These are phyloP conservation scores for Komagataea norvegica DNA, from an alignment of 1,139 yeast species.

Conservation along the genomic window DNA sequence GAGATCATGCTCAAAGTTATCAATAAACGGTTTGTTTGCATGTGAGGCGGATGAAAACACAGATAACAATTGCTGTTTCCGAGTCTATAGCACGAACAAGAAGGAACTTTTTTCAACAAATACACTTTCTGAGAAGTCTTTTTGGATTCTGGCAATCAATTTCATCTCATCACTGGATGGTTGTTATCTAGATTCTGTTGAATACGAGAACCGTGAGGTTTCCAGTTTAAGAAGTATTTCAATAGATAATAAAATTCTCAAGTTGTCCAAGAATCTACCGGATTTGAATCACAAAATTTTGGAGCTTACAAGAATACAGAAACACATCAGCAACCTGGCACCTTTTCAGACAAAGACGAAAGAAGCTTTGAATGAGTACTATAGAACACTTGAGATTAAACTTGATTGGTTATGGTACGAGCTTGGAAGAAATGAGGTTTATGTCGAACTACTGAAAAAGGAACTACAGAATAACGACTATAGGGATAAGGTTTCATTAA, in stretches of 20 bases:
- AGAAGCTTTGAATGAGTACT: constrained; percentile 40
- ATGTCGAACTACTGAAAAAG: constrained; percentile 33
- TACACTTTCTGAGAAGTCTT: constrained; percentile 37
- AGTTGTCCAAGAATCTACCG: constrained; percentile 32
- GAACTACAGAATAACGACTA: constrained; percentile 10
- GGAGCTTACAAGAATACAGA: constrained; percentile 34
- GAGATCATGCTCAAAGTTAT: constrained; percentile 18
- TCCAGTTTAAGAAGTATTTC: constrained; percentile 24
- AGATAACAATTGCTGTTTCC: constrained; percentile 24
- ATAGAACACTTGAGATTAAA: constrained; percentile 43
- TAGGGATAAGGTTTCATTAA: not conserved
- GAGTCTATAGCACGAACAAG: constrained; percentile 35
- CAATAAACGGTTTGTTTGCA: constrained; percentile 33
- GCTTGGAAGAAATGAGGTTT: constrained; percentile 38
- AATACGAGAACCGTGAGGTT: constrained; percentile 21
- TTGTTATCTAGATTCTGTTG: constrained; percentile 28
- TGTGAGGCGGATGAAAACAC: constrained; percentile 16
- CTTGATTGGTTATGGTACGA: constrained; percentile 55
- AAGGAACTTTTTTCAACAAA: constrained; percentile 31
- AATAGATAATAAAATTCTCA: constrained; percentile 28
- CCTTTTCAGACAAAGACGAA: constrained; percentile 50
- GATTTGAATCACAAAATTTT: constrained; percentile 33
- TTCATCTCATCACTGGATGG: constrained; percentile 48
- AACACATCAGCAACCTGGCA: constrained; percentile 40
- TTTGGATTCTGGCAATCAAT: constrained; percentile 56